phyloP scores from a whole-genome alignment of 768 basidiomycete species.

The Hydnomerulius pinastri region DNA sequence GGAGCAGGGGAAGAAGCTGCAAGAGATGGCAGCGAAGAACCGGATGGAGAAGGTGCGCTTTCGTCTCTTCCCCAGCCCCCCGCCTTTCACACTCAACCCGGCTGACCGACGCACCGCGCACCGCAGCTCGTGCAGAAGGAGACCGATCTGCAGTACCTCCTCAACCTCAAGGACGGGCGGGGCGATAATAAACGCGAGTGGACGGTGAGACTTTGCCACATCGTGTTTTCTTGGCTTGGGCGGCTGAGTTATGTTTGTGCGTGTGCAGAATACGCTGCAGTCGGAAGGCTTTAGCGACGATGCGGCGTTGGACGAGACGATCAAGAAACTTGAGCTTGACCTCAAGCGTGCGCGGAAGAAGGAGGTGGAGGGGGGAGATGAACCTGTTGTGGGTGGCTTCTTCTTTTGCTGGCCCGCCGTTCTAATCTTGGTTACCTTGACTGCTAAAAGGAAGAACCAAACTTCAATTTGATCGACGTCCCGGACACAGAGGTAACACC shows the following conservation, averaged over 20 bases:
- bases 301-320: constrained; percentile 71
- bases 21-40: constrained; percentile 87
- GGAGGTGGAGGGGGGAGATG: constrained; percentile 73
- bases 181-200: constrained; percentile 72
- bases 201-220: constrained; percentile 46
- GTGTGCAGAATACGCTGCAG: constrained; percentile 54
- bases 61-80: background rate
- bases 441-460: constrained; percentile 66
- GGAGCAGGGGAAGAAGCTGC: constrained; percentile 86
- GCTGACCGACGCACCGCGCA: too few relatives aligned
- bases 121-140: constrained; percentile 81
- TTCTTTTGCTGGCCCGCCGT: too few relatives aligned
- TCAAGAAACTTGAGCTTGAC: constrained; percentile 84
- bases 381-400: constrained; percentile 43
- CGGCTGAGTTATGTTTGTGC: background rate
- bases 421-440: too few relatives aligned
- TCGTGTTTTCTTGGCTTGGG: background rate
- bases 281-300: constrained; percentile 79
- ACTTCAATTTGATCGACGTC: constrained; percentile 88
- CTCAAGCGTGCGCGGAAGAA: constrained; percentile 80
- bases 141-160: constrained; percentile 64
- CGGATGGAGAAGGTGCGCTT: constrained; percentile 76
- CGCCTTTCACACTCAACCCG: too few relatives aligned
- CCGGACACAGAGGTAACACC: constrained; percentile 80
- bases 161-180: constrained; percentile 63